A percentile compares a stretch with the other conserved stretches of the same genome.
These are phyloP conservation scores for Salix arbutifolia DNA, from an alignment of 345 rosid genomes.

Conservation along the genomic window DNA sequence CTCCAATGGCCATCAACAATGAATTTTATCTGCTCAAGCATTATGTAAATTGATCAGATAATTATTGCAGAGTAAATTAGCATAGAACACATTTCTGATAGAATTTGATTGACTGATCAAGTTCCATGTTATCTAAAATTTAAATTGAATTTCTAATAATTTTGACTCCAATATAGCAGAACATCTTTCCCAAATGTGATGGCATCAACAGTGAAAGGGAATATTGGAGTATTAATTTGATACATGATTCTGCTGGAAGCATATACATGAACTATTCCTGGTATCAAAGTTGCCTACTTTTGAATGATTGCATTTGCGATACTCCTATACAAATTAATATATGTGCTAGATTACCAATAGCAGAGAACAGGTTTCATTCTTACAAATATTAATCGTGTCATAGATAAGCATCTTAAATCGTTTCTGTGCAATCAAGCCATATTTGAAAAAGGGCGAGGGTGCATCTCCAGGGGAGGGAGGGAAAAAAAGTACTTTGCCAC, in stretches of 20 bases:
- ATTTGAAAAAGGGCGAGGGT: too few species aligned
- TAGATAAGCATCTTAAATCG: too few species aligned
- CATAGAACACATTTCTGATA: background rate
- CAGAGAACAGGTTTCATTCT: too few species aligned
- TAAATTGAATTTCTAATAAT: too few species aligned
- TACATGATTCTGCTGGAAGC: too few species aligned
- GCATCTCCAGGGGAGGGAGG: background rate
- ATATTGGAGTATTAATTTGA: background rate
- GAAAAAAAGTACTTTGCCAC: background rate
- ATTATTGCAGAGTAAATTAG: background rate
- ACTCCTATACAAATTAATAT: too few species aligned
- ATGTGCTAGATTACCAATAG: too few species aligned
- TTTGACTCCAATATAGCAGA: background rate
- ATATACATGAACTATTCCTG: background rate
- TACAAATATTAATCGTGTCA: too few species aligned
- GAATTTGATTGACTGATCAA: background rate
- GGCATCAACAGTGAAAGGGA: background rate
- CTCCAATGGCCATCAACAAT: constrained; percentile 82
- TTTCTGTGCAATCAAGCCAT: background rate
- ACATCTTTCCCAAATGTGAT: background rate
- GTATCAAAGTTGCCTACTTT: background rate
- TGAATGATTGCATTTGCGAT: background rate
- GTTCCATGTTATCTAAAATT: too few species aligned
- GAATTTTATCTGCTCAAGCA: constrained; percentile 63
- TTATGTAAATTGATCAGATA: background rate